Percentiles rank a stretch among this genome's conserved stretches.
Evolutionary conservation across 1,284 basidiomycete genomes (phyloP).

Genomic region (Irpex lacteus): DNA sequence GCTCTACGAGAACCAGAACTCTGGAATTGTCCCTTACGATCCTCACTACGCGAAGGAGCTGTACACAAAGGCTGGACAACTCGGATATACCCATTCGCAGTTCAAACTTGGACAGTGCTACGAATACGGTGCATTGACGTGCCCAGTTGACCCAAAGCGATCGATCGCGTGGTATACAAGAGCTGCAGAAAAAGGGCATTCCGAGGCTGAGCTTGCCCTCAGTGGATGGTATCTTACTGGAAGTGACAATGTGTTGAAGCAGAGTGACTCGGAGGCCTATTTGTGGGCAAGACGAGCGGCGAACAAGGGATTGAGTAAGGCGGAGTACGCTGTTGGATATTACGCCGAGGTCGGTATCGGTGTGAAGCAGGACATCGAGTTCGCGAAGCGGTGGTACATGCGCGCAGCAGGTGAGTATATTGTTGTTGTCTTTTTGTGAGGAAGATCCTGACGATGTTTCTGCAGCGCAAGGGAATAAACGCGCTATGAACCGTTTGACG

Average conservation of each 20-base stretch:
- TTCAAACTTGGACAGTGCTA: conserved; percentile 95
- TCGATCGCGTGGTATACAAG: conserved; percentile 99
- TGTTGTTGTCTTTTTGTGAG: conserved; percentile 1
- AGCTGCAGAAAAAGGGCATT: conserved; percentile 92
- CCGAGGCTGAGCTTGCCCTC: conserved; percentile 93
- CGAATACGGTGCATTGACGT: conserved; percentile 89
- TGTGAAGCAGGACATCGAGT: conserved; percentile 92
- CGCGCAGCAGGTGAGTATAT: conserved; percentile 81
- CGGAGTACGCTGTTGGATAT: conserved; percentile 96
- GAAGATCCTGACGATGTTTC: background rate
- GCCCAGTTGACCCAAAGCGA: conserved; percentile 88
- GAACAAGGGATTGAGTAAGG: conserved; percentile 90
- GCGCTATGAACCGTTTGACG: conserved; percentile 92
- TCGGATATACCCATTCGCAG: conserved; percentile 92
- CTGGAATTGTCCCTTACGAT: conserved; percentile 67
- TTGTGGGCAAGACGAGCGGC: conserved; percentile 93
- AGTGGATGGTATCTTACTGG: conserved; percentile 98
- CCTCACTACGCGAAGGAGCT: conserved; percentile 82
- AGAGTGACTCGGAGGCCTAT: conserved; percentile 97
- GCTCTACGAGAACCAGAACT: conserved; percentile 80
- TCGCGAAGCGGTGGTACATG: conserved; percentile 99
- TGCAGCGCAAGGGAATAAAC: conserved; percentile 89
- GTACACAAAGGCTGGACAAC: conserved; percentile 89
- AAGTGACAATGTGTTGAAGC: conserved; percentile 93
- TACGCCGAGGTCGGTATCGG: conserved; percentile 99